A percentile compares a stretch with the other conserved stretches of the same genome.
These are phyloP conservation scores for Curvularia hawaiiensis DNA, from an alignment of 2,329 filamentous ascomycete genomes.

Conservation along the genomic window DNA sequence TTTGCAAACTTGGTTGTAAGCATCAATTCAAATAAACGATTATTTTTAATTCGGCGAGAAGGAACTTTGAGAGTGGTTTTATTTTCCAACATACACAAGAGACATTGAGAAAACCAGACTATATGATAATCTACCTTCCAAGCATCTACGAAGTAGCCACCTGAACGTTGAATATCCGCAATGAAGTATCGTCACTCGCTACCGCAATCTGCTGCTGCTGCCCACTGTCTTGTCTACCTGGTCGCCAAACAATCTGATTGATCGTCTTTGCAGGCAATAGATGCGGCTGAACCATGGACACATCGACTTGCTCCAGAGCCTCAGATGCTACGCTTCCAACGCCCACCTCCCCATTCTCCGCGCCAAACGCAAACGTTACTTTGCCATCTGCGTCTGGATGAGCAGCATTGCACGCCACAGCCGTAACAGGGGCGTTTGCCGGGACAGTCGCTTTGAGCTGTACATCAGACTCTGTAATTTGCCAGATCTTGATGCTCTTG, in stretches of 20 bases:
- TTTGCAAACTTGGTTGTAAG: background rate
- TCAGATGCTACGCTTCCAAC: constrained; percentile 17
- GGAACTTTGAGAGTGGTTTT: background rate
- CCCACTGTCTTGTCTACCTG: constrained; percentile 11
- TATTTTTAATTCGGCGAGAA: background rate
- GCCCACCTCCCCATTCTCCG: constrained; percentile 37
- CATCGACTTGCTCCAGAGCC: constrained; percentile 20
- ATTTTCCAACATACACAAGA: background rate
- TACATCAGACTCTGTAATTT: constrained; percentile 31
- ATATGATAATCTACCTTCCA: background rate
- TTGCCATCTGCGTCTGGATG: background rate
- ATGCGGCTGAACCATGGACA: constrained; percentile 21
- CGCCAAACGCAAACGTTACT: constrained; percentile 40
- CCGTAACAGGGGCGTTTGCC: constrained; percentile 36
- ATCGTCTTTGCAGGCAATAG: constrained; percentile 36
- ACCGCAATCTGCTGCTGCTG: constrained; percentile 44
- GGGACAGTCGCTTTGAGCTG: constrained; percentile 32
- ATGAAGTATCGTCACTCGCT: constrained; percentile 50
- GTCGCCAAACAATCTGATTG: constrained; percentile 44
- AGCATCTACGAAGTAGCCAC: background rate
- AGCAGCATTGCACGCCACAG: constrained; percentile 29
- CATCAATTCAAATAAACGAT: background rate
- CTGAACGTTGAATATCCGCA: constrained; percentile 43
- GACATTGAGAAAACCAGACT: background rate
- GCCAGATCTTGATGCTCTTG: constrained; percentile 74